Percentiles rank a stretch among this genome's conserved stretches.
Evolutionary conservation across 208 protist species (phyloP).

Genomic region (Blechomonas ayalai): DNA sequence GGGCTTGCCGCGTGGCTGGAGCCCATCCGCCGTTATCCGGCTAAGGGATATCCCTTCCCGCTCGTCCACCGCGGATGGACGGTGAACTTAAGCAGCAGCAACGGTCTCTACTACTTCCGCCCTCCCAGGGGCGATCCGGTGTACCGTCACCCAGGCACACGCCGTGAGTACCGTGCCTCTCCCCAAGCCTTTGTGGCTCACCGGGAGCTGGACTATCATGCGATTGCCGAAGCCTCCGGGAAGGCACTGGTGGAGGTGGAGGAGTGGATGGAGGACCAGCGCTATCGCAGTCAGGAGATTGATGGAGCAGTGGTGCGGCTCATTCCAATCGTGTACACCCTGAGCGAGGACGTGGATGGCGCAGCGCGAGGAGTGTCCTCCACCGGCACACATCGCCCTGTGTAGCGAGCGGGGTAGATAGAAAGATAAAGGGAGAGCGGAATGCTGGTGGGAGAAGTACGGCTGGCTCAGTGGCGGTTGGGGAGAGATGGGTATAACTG

Average conservation of each 20-base stretch:
- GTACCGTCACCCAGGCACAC: conserved; percentile 33
- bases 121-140: conserved; percentile 2
- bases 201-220: conserved; percentile 25
- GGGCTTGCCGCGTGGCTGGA: not conserved
- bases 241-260: conserved; percentile 30
- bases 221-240: conserved; percentile 21
- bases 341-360: conserved; percentile 23
- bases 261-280: conserved; percentile 62
- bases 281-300: conserved; percentile 31
- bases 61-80: conserved; percentile 17
- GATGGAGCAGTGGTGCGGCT: conserved; percentile 51
- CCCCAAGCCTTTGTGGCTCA: conserved; percentile 68
- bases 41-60: conserved; percentile 18
- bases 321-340: conserved; percentile 36
- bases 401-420: no score
- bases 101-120: conserved; percentile 26
- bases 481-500: no score
- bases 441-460: no score
- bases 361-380: no score
- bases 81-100: conserved; percentile 15
- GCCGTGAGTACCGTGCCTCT: conserved; percentile 40
- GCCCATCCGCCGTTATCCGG: conserved; percentile 7
- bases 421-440: no score
- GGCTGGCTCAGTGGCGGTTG: no score
- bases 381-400: no score